Base-by-base conservation (phyloP, 2,329 filamentous ascomycete genomes). In the Macroventuria anomochaeta region DNA sequence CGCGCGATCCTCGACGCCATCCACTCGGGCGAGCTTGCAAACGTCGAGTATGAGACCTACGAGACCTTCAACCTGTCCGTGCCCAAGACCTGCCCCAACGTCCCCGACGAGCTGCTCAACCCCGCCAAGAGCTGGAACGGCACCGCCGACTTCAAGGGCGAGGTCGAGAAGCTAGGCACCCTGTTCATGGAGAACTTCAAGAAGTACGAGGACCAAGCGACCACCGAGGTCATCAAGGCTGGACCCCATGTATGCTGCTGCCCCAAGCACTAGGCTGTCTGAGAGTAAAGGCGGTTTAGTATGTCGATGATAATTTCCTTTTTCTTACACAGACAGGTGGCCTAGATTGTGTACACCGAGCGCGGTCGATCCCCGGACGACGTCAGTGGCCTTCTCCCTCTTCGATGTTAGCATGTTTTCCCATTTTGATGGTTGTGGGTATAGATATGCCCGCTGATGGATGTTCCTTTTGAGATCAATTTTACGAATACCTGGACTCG, bases 161-260 rank as follows among this genome's bases (percentile, higher is more conserved):
- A 97, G 78, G 93, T 97, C 37, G 88, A 83, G 76, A 97, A 97
- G 84, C 87, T 99, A 29, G 95, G 88, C 69, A 81, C 79, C 61
- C 85, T 97, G 60, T 99, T 99, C 84, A 86, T 88, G 71, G 91
- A 97, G 80, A 99, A 99, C 85, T 99, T 99, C 81, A 87, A 91
- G 82, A 96, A 97, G 84, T 97, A 96, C 81, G 83, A 88, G 69
- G 87, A 52, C 5, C 18, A 48, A 41, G 25, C 18, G 7, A 21
- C 17, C 10, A 17, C 40, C 5, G 42, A 46, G 15, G 42, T 46
- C 29, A 63, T 80, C 55, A 76, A 78, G 55, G 77, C 77, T 36
- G 79, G 76, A 40, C 79, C 78, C 17, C 71, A 74, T 57, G 71
- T 73, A 64, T 74, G 71, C 63, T 74, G 71, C 61, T 73, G 69